Base-by-base conservation (phyloP, 305 asterid species). In the Fraxinus floribunda region DNA sequence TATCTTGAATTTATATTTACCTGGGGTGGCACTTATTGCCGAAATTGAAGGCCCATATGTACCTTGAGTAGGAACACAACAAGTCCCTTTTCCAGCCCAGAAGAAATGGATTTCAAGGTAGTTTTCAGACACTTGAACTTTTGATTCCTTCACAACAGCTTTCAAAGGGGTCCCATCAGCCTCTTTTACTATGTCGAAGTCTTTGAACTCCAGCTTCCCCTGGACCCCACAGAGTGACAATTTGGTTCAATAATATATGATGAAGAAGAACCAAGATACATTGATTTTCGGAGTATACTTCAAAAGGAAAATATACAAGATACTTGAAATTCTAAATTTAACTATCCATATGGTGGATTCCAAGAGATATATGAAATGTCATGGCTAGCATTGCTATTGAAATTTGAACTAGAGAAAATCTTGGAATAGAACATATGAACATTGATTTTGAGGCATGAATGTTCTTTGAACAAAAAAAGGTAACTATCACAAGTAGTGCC, bases 41-140 rank as follows among this genome's bases (percentile, higher is more conserved):
- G 98, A 91, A 79, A 92, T 89, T 11, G 89, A 78, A 82, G 98
- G 95, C 80, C 98, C 98, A 76, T 88, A 92, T 73, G 82, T 81
- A 72, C 93, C 91, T 81, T 83, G 94, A 36, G 1, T 4, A 84
- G 98, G 97, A 39, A 91, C 94, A 87, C 95, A 92, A 81, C 98
- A 94, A 77, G 98, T 92, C 83, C 98, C 97, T 86, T 89, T 93
- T 44, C 97, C 97, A 73, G 92, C 95, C 97, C 97, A 93, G 82
- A 91, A 90, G 34, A 93, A 89, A 86, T 93, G 98, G 70, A 93
- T 85, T 82, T 93, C 97, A 38, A 93, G 89, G 82, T 88, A 85
- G 84, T 91, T 94, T 79, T 90, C 91, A 46, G 90, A 83, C 78
- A 94, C 98, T 5, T 39, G 85, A 11, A 80, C 93, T 0, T 49